Evolutionary conservation across 306 rosid species (phyloP).

Genomic region (Lathyrus tuberosus): DNA sequence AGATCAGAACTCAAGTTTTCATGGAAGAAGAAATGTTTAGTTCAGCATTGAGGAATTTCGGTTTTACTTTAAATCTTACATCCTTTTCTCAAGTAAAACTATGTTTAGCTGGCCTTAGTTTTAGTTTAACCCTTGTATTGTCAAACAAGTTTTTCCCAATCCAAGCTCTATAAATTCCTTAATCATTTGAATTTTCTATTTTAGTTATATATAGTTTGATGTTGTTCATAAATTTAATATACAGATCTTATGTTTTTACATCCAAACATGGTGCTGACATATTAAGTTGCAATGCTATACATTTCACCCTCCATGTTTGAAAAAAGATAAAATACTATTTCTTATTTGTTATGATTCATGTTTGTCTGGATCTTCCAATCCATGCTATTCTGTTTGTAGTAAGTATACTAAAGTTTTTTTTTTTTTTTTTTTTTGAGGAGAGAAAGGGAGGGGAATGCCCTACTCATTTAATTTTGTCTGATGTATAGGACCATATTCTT

Average conservation of each 20-base stretch:
- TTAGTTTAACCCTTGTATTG: conserved; percentile 29
- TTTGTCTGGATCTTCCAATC: background rate
- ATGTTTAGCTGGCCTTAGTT: conserved; percentile 17
- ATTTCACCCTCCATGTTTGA: background rate
- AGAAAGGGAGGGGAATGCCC: background rate
- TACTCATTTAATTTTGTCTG: background rate
- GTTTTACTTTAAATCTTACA: conserved; percentile 22
- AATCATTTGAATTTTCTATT: conserved; percentile 5
- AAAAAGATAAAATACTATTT: conserved; percentile 16
- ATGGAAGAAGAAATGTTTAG: background rate
- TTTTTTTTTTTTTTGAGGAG: background rate
- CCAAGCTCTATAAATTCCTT: background rate
- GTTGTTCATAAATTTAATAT: conserved; percentile 18
- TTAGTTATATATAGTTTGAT: background rate
- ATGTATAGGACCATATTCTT: conserved; percentile 58
- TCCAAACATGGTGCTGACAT: conserved; percentile 2
- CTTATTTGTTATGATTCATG: background rate
- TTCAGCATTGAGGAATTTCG: background rate
- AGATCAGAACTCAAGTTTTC: conserved; percentile 5
- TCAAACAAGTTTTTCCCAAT: conserved; percentile 32
- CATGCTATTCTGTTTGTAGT: conserved; percentile 4
- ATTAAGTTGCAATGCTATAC: conserved; percentile 9
- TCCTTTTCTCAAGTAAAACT: conserved; percentile 37
- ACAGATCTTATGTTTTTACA: background rate
- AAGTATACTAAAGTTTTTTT: background rate